These are phyloP conservation scores for Phaffia australis DNA, from an alignment of 768 basidiomycete species.

Conservation along the genomic window DNA sequence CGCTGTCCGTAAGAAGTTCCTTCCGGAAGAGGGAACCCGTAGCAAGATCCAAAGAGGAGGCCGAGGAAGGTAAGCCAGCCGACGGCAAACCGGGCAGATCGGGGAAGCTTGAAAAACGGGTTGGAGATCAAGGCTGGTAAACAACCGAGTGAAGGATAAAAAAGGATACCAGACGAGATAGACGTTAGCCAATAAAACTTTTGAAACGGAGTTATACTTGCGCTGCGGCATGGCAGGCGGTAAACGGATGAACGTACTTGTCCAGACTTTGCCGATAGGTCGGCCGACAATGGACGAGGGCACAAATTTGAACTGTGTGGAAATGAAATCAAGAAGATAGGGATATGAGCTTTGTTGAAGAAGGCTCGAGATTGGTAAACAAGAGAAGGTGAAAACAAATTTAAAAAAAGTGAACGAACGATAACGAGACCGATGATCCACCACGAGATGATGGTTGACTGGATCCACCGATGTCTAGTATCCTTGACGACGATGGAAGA, in stretches of 20 bases:
- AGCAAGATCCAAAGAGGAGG: conserved; percentile 75
- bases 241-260: conserved; percentile 13
- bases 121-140: conserved; percentile 43
- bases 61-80: conserved; percentile 70
- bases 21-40: conserved; percentile 51
- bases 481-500: conserved; percentile 7
- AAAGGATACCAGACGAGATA: neutral
- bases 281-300: conserved; percentile 54
- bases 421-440: conserved; percentile 47
- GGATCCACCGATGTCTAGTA: conserved; percentile 45
- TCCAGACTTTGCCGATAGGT: conserved; percentile 65
- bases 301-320: neutral
- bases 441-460: conserved; percentile 74
- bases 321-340: neutral
- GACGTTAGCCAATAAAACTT: neutral
- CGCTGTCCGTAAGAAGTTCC: conserved; percentile 63
- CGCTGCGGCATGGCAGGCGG: conserved; percentile 35
- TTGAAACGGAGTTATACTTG: neutral
- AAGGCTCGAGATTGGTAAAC: conserved; percentile 9
- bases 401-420: conserved; percentile 12
- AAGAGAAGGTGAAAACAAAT: conserved; percentile 42
- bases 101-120: conserved; percentile 57
- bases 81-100: conserved; percentile 48
- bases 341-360: conserved; percentile 11
- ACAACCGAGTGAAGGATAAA: neutral